Base-by-base conservation (phyloP, 1,139 yeast genomes). In the Wickerhamomyces sp. region DNA sequence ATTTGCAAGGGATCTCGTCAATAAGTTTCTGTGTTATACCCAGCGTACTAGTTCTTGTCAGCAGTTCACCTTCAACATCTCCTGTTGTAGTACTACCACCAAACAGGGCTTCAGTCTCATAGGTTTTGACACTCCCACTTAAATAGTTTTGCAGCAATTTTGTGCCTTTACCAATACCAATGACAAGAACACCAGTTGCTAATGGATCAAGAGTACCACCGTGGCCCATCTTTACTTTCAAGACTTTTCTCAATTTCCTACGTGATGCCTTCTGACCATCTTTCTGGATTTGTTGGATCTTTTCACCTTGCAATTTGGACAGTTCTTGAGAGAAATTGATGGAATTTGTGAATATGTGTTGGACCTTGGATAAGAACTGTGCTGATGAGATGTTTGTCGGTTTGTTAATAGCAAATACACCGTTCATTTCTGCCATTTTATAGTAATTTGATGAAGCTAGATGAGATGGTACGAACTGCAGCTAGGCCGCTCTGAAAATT, bases 121-220 rank as follows among this genome's bases (percentile, higher is more conserved):
- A 94, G 1, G 81, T 79, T 61, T 93, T 85, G 27, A 73, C 79
- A 40, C 91, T 79, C 27, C 88, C 89, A 36, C 84, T 76, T 37
- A 84, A 72, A 58, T 85, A 90, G 49, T 78, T 72, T 47, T 81
- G 84, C 40, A 94, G 70, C 61, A 78, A 72, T 62, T 91, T 93
- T 3, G 99, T 94, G 2, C 99, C 99, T 2, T 71, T 55, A 10
- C 97, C 97, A 27, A 94, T 78, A 5, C 99, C 99, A 48, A 94
- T 75, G 2, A 94, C 94, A 48, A 93, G 65, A 2, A 93, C 93
- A 9, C 99, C 99, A 31, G 90, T 81, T 0, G 99, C 99, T 46
- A 89, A 66, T 0, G 98, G 98, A 60, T 94, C 99, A 39, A 94
- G 71, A 0, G 99, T 93, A 7, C 99, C 99, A 8, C 99, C 99